Percentiles rank a stretch among this genome's conserved stretches.
phyloP scores from a whole-genome alignment of 352 stramenopile species.

The Phytophthora chlamydospora region DNA sequence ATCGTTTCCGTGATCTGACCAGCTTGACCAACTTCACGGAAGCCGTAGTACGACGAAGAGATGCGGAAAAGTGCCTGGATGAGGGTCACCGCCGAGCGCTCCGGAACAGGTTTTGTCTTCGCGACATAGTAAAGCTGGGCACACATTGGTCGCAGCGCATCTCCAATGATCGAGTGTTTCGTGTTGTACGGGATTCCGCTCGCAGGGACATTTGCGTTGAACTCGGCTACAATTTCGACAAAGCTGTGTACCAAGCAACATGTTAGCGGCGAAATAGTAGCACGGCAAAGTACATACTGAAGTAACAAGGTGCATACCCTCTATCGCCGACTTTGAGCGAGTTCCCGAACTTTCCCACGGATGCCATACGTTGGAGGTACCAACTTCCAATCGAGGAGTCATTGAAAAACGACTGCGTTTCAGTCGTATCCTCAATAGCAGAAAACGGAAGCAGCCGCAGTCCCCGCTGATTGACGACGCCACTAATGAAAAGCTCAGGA shows the following conservation, averaged over 20 bases:
- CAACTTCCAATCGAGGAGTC: constrained; percentile 79
- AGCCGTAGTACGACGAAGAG: constrained; percentile 85
- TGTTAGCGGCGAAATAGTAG: constrained; percentile 6
- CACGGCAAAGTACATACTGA: neutral
- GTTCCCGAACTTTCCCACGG: constrained; percentile 66
- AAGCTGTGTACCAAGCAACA: constrained; percentile 48
- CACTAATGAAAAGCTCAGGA: constrained; percentile 73
- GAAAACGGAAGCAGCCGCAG: constrained; percentile 75
- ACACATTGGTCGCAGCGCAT: constrained; percentile 80
- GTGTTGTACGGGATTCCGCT: constrained; percentile 88
- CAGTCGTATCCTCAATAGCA: constrained; percentile 64
- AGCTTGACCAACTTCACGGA: constrained; percentile 81
- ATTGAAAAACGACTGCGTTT: constrained; percentile 83
- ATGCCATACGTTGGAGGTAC: constrained; percentile 81
- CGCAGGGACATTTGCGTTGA: constrained; percentile 90
- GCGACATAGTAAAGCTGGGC: constrained; percentile 83
- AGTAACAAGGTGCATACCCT: constrained; percentile 48
- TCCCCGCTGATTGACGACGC: constrained; percentile 69
- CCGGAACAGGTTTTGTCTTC: constrained; percentile 67
- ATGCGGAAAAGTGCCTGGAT: constrained; percentile 89
- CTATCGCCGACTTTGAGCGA: constrained; percentile 60
- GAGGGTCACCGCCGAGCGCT: constrained; percentile 70
- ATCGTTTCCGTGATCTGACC: constrained; percentile 82
- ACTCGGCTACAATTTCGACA: constrained; percentile 84
- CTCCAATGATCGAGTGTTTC: constrained; percentile 76